Base-by-base conservation (phyloP, 2,329 filamentous ascomycete genomes). In the Fusarium sublunatum region DNA sequence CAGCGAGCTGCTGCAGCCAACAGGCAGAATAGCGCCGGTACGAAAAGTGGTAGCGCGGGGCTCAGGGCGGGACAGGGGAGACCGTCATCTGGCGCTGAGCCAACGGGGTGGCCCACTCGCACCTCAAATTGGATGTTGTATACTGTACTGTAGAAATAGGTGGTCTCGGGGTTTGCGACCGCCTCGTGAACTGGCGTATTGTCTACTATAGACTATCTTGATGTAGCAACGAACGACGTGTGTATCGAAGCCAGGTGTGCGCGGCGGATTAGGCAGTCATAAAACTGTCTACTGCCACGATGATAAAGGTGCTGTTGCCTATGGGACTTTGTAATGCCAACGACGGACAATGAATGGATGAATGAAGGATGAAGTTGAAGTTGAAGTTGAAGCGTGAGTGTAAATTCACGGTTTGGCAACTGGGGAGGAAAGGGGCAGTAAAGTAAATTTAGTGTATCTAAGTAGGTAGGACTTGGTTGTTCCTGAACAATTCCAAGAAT, bases 81-180 rank as follows among this genome's bases (percentile, higher is more conserved):
- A 44, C 65, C 65, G 67, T 71, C 69, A 71, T 71, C 67, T 71
- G 69, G 69, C 67, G 69, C 67, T 71, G 67, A 71, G 69, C 67
- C 69, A 71, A 71, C 61, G 55, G 64, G 70, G 54, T 46, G 69
- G 67, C 59, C 69, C 69, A 71, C 69, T 54, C 55, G 53, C 56
- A 59, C 56, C 60, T 68, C 53, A 43, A 58, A 19, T 68, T 57
- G 43, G 56, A 57, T 63, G 56, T 19, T 19, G 19, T 19, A 19
- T 67, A 60, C 50, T 54, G 58, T 43, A 56, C 48, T 56, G 47
- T 52, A 34, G 47, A 52, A 52, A 56, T 19, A 19, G 19, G 19
- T 52, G 58, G 51, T 62, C 46, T 57, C 28, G 47, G 55, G 49
- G 62, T 51, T 61, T 36, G 51, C 42, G 52, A 61, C 46, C 29